phyloP scores from a whole-genome alignment of 768 basidiomycete genomes.

The Phylloporus arenicola region DNA sequence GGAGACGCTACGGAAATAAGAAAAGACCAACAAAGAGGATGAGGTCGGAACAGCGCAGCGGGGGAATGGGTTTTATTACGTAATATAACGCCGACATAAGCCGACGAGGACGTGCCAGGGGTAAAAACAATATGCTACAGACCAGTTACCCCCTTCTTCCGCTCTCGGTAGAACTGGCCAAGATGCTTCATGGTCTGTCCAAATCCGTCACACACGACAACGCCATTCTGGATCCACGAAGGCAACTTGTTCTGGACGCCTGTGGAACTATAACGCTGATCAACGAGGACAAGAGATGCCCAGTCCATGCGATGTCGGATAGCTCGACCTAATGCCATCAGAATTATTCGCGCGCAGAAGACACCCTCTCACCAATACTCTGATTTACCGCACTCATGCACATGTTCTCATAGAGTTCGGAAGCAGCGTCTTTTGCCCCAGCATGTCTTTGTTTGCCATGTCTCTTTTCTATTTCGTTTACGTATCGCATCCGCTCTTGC shows the following conservation, averaged over 20 bases:
- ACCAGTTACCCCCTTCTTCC: slow-evolving; percentile 27
- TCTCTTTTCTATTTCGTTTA: slow-evolving; percentile 54
- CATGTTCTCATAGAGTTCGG: slow-evolving; percentile 86
- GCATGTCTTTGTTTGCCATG: slow-evolving; percentile 28
- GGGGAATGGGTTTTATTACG: slow-evolving; percentile 7
- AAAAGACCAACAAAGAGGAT: background rate
- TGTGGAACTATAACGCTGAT: slow-evolving; percentile 68
- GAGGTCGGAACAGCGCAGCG: slow-evolving; percentile 1
- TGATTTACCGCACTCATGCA: slow-evolving; percentile 96
- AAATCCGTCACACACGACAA: slow-evolving; percentile 58
- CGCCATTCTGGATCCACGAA: slow-evolving; percentile 73
- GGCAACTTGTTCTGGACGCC: slow-evolving; percentile 80
- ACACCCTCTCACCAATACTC: slow-evolving; percentile 68
- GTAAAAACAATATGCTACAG: slow-evolving; percentile 1
- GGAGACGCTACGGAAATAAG: background rate
- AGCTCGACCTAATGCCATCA: slow-evolving; percentile 62
- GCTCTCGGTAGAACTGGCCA: slow-evolving; percentile 63
- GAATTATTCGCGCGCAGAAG: background rate
- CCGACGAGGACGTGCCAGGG: slow-evolving; percentile 3
- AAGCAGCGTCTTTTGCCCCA: slow-evolving; percentile 59
- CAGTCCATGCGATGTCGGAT: slow-evolving; percentile 90
- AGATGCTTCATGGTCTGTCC: slow-evolving; percentile 67
- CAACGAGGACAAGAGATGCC: slow-evolving; percentile 85
- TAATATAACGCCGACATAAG: slow-evolving; percentile 13
- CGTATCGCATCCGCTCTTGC: slow-evolving; percentile 87